Evolutionary conservation across 202 grass and related monocot species (phyloP).

Genomic region (Carex arenaria): DNA sequence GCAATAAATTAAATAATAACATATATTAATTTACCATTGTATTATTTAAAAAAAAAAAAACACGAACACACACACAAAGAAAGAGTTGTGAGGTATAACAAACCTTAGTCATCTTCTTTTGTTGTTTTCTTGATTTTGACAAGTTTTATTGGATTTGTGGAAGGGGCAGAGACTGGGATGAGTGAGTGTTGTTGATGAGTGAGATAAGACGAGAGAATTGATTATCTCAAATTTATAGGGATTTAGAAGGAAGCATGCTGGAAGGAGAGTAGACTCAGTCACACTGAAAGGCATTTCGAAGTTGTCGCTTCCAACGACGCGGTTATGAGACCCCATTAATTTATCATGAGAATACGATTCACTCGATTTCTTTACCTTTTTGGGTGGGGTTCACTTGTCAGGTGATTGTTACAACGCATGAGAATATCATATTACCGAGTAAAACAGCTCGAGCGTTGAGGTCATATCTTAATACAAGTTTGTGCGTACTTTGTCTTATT

Average conservation of each 20-base stretch:
- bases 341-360: neutral
- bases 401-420: neutral
- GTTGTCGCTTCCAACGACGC: neutral
- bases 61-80: no score
- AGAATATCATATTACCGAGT: neutral
- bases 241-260: neutral
- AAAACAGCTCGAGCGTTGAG: neutral
- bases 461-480: neutral
- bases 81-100: neutral
- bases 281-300: neutral
- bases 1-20: constrained; percentile 7
- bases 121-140: neutral
- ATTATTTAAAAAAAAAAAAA: neutral
- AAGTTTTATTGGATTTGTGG: neutral
- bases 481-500: neutral
- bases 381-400: neutral
- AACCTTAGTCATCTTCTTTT: constrained; percentile 17
- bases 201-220: neutral
- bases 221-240: neutral
- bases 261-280: neutral
- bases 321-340: neutral
- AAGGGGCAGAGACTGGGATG: neutral
- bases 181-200: neutral
- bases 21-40: neutral
- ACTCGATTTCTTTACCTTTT: neutral